Conservation (phyloP, 164 flowering plant species). For the Kalanchoe fedtschenkoi region DNA sequence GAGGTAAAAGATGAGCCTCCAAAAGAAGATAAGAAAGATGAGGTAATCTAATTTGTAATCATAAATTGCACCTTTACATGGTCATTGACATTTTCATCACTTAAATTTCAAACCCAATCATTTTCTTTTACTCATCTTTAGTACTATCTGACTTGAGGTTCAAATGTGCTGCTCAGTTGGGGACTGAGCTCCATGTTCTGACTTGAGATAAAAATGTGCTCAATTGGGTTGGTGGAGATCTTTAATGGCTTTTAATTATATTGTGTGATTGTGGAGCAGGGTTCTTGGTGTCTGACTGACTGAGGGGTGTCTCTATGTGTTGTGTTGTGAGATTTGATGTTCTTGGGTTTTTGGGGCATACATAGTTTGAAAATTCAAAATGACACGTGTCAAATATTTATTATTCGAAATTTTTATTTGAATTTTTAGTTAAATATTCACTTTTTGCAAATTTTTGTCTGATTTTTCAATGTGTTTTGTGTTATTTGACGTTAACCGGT, state of each 20-base stretch:
- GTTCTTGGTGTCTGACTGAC: neutral
- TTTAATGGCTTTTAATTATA: neutral
- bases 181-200: neutral
- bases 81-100: neutral
- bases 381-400: too few species aligned
- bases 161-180: neutral
- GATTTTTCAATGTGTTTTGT: too few species aligned
- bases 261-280: neutral
- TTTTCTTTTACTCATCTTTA: neutral
- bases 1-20: constrained; percentile 9
- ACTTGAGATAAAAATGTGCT: too few species aligned
- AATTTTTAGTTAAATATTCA: too few species aligned
- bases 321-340: neutral
- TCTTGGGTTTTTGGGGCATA: too few species aligned
- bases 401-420: too few species aligned
- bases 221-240: neutral
- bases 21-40: constrained; percentile 10
- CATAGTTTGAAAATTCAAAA: too few species aligned
- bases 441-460: too few species aligned
- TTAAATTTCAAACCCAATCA: neutral
- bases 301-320: neutral
- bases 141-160: neutral
- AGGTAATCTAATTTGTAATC: neutral
- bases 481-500: too few species aligned
- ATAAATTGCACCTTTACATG: neutral